Percentiles rank a stretch among this genome's conserved stretches.
These are phyloP conservation scores for Monosporascus sp. DNA, from an alignment of 2,329 filamentous ascomycete genomes.

Conservation along the genomic window DNA sequence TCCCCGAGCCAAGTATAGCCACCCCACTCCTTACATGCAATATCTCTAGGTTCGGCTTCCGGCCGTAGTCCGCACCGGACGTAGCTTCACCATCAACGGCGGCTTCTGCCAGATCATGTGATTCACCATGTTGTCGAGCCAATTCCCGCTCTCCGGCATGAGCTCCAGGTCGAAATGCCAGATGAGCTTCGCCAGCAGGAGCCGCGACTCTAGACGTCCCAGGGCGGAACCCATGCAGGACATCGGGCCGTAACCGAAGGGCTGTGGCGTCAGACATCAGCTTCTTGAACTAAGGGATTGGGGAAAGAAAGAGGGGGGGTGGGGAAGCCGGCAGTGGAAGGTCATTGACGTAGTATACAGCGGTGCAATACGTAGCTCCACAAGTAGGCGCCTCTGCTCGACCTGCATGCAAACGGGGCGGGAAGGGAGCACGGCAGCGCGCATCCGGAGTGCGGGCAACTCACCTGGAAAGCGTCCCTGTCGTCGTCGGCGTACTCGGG, in stretches of 20 bases:
- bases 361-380: too few relatives aligned
- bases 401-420: too few relatives aligned
- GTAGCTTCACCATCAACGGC: constrained; percentile 20
- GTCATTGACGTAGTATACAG: neutral
- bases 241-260: constrained; percentile 12
- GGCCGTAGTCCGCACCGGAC: neutral
- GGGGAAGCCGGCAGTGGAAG: neutral
- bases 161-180: constrained; percentile 32
- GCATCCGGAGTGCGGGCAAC: neutral
- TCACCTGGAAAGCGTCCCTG: constrained; percentile 12
- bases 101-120: constrained; percentile 30
- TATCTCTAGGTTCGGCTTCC: neutral
- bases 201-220: constrained; percentile 31
- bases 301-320: too few relatives aligned
- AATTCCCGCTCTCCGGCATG: constrained; percentile 26
- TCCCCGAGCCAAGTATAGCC: neutral
- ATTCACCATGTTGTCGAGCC: constrained; percentile 28
- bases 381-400: too few relatives aligned
- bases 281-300: neutral
- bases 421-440: too few relatives aligned
- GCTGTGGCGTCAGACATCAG: constrained; percentile 4
- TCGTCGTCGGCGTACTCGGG: constrained; percentile 12
- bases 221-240: constrained; percentile 16
- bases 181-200: constrained; percentile 31
- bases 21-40: neutral